Evolutionary conservation across 2,329 filamentous ascomycete species (phyloP).

Genomic region (Zelopaecilomyces penicillatus): DNA sequence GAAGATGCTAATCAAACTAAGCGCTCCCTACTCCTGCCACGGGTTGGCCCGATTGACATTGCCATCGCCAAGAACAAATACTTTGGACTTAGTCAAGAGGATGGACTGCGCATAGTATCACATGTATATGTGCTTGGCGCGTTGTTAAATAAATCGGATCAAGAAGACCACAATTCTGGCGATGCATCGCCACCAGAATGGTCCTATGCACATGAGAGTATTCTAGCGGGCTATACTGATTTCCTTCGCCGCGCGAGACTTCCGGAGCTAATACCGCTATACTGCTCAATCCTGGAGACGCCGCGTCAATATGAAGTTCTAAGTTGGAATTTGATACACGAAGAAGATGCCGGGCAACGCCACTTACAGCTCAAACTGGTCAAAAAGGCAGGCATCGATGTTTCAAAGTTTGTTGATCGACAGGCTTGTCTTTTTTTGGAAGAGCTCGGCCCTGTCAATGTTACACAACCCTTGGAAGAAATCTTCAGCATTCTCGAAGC

Average conservation of each 20-base stretch:
- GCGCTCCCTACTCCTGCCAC: slow-evolving; percentile 21
- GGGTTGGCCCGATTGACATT: slow-evolving; percentile 16
- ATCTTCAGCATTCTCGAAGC: slow-evolving; percentile 44
- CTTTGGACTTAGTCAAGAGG: slow-evolving; percentile 48
- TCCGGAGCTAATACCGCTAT: slow-evolving; percentile 74
- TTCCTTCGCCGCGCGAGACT: slow-evolving; percentile 65
- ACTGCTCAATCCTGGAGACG: slow-evolving; percentile 68
- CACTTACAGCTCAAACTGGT: slow-evolving; percentile 65
- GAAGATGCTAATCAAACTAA: slow-evolving; percentile 15
- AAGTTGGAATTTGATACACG: slow-evolving; percentile 66
- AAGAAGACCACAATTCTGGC: slow-evolving; percentile 40
- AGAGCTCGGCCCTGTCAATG: slow-evolving; percentile 29
- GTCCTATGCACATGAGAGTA: slow-evolving; percentile 56
- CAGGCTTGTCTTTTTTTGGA: slow-evolving; percentile 50
- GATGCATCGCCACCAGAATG: slow-evolving; percentile 14
- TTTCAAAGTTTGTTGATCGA: slow-evolving; percentile 62
- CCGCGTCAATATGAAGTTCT: slow-evolving; percentile 62
- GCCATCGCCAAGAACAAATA: slow-evolving; percentile 37
- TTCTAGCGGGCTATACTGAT: slow-evolving; percentile 74
- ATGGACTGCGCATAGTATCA: slow-evolving; percentile 59
- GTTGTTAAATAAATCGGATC: slow-evolving; percentile 35
- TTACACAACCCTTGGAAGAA: slow-evolving; percentile 30
- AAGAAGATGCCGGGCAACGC: slow-evolving; percentile 58
- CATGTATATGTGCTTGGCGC: slow-evolving; percentile 60
- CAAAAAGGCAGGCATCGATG: slow-evolving; percentile 63